A percentile compares a stretch with the other conserved stretches of the same genome.
These are phyloP conservation scores for Euryodendron excelsum DNA, from an alignment of 148 eudicot genomes.

Conservation along the genomic window DNA sequence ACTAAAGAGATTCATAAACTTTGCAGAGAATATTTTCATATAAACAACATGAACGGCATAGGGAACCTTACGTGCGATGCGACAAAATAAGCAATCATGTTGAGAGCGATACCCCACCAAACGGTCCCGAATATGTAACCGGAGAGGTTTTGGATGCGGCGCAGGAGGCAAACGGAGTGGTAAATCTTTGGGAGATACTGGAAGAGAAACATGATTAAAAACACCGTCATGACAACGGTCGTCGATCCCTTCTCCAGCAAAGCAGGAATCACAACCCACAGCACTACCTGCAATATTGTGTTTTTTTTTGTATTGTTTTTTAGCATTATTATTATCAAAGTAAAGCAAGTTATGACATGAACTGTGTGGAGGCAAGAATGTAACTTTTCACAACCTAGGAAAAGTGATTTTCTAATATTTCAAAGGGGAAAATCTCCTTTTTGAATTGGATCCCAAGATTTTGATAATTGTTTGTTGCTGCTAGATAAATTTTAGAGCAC, in stretches of 20 bases:
- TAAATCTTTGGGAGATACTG: slow-evolving; percentile 95
- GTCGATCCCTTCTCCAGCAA: slow-evolving; percentile 57
- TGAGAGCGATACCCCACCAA: slow-evolving; percentile 99
- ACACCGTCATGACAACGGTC: slow-evolving; percentile 60
- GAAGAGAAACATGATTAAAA: slow-evolving; percentile 63
- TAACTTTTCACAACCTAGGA: too few relatives aligned
- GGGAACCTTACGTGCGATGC: slow-evolving; percentile 76
- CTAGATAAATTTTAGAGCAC: too few relatives aligned
- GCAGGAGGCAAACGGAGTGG: slow-evolving; percentile 76
- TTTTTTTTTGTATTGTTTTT: too few relatives aligned
- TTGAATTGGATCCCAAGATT: too few relatives aligned
- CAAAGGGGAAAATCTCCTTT: too few relatives aligned
- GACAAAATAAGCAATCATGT: slow-evolving; percentile 86
- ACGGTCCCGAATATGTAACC: slow-evolving; percentile 88
- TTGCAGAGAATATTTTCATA: too few relatives aligned
- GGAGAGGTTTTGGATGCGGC: slow-evolving; percentile 84
- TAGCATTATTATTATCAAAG: not conserved
- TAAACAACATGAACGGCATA: not conserved
- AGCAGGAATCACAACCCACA: slow-evolving; percentile 74
- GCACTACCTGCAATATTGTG: slow-evolving; percentile 74
- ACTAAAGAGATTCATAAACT: too few relatives aligned
- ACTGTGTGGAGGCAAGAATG: too few relatives aligned
- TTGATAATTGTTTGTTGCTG: too few relatives aligned
- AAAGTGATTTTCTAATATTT: too few relatives aligned
- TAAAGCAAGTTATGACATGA: not conserved